Base-by-base conservation (phyloP, 2,329 filamentous ascomycete species). In the Metarhizium rileyi region DNA sequence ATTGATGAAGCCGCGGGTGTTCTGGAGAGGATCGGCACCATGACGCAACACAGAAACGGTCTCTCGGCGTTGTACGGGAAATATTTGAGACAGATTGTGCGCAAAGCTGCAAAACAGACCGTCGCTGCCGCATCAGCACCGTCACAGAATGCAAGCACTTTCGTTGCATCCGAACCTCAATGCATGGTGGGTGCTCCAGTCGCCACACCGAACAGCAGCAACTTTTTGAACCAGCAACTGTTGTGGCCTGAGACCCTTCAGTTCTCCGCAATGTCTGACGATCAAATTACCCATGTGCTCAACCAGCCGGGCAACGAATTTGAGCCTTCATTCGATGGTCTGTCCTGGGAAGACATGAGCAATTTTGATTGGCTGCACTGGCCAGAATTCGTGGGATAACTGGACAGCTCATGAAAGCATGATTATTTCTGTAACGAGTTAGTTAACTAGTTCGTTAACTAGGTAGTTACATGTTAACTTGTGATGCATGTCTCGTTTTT, bases 1-100 rank as follows among this genome's bases (percentile, higher is more conserved):
- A 80, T 87, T 33, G 78, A 84, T 53, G 84, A 88, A 61, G 80
- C 81, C 0, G 83, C 83, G 1, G 78, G 77, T 8, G 83, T 87
- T 0, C 66, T 88, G 4, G 83, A 86, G 57, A 76, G 84, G 23
- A 83, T 87, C 33, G 84, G 84, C 5, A 78, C 74, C 12, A 76
- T 77, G 0, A 84, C 84, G 0, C 68, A 71, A 22, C 85, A 88
- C 59, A 72, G 84, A 4, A 82, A 84, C 49, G 84, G 84, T 0
- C 74, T 84, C 1, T 86, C 83, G 0, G 63, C 68, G 0, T 57
- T 73, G n/a, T 73, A 75, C 41, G 72, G 72, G 0, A 70, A 68
- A 35, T 73, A 75, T 26, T 58, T 75, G 6, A 67, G 68, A 36
- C 66, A 69, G 42, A 69, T 75, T 33, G 69, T 73, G 4, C 65